Evolutionary conservation across 805 yeast genomes (phyloP), one percentile per base, ranked within the genome.

Genomic region (Zygosaccharomyces rouxii): DNA sequence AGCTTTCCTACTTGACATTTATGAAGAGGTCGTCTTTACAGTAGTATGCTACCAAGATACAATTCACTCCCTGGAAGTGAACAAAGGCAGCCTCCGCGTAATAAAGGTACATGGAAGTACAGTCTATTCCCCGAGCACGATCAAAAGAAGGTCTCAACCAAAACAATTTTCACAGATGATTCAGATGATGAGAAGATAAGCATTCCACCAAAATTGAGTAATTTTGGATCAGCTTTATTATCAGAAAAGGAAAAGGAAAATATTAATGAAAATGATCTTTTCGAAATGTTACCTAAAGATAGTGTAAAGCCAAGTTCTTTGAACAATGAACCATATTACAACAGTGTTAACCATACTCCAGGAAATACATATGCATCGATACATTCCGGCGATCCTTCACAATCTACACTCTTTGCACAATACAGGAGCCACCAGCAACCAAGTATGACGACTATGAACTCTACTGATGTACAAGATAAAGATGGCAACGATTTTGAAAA

Each of bases 141-240:
- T 4, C 11, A 9, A 7, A 33, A 14, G 19, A 33, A 33, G 10
- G 11, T 6, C 10, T 33, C 37, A 6, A 7, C 37, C 4, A 33
- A 10, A 16, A 35, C 45, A 21, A 10, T 26, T 25, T 48, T 45
- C 18, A 35, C 42, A 23, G 55, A 51, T 37, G 55, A 51, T 42
- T 56, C 60, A 16, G 64, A 60, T 37, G 68, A 64, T 43, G 68
- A 62, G 35, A 53, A 61, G 38, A 42, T 58, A 18, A 45, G 53
- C 26, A 62, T 59, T 1, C 62, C 64, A 9, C 69, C 69, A 11
- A 55, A 56, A 31, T 42, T 64, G 26, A 64, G 69, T 47, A 51
- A 61, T 47, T 64, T 60, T 52, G 68, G 64, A 5, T 62, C 67
- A n/a, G 68, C 67, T 7, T 43, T 63, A 46, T 46, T 64, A 10